Base-by-base conservation (phyloP, 2,329 filamentous ascomycete species). In the Xylariaceae sp. region DNA sequence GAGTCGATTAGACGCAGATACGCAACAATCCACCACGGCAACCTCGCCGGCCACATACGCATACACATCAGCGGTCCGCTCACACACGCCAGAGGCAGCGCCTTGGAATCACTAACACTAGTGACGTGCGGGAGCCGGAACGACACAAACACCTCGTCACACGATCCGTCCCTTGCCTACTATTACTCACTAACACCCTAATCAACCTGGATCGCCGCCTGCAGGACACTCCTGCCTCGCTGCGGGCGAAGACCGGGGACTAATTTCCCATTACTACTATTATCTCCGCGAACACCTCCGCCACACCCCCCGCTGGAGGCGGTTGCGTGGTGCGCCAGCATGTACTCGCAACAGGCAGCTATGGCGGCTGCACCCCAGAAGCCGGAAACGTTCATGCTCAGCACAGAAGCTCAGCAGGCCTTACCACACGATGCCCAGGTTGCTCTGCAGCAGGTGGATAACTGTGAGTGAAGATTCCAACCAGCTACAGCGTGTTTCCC, bases 321-420 rank as follows among this genome's bases (percentile, higher is more conserved):
- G 32, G 41, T 42, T 49, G 47, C 38, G 45, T 42, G 46, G 51
- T 52, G 45, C 49, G n/a, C n/a, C n/a, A 38, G 39, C 55, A 89
- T 90, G 84, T 90, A 87, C 66, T 75, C 81, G 48, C 82, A 87
- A 67, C 83, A 88, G 67, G 76, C 83, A 56, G 73, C 80, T 50
- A 94, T 95, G 86, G 83, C 49, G 37, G 26, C 85, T 52, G 82
- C 85, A 55, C 84, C 84, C 44, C 88, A 95, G 68, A 95, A 94
- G 64, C 92, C 92, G 49, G 92, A 98, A 72, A 96, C 92, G 25
- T 98, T 98, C 59, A 90, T 98, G 82, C 75, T 98, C 60, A 94
- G 90, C 60, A 89, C 83, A 55, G 90, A 96, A 67, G 90, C 92
- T 41, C 90, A 96, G 67, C 88, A 95, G 67, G 90, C 86, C 52